These are phyloP conservation scores for Solanum rostratum DNA, from an alignment of 257 asterid species.

Conservation along the genomic window DNA sequence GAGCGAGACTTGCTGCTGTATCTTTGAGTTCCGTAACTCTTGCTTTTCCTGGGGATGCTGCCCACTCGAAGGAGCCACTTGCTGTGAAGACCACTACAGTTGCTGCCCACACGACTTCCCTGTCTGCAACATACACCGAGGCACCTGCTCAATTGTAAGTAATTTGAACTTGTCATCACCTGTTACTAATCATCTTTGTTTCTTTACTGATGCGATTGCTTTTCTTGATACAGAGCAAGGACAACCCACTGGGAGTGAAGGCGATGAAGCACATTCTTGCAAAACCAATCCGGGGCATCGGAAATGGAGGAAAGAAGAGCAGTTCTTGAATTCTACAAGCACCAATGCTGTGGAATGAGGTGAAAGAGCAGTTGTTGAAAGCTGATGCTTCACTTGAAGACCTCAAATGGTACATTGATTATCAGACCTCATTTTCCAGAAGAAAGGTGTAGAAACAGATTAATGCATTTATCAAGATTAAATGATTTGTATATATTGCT, in stretches of 20 bases:
- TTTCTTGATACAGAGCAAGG: slow-evolving; percentile 37
- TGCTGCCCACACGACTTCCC: slow-evolving; percentile 66
- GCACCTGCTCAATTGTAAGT: slow-evolving; percentile 47
- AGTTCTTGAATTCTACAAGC: slow-evolving; percentile 16
- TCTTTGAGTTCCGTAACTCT: slow-evolving; percentile 14
- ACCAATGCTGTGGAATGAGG: background rate
- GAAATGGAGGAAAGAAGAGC: slow-evolving; percentile 23
- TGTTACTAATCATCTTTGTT: background rate
- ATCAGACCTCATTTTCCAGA: background rate
- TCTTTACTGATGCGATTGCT: background rate
- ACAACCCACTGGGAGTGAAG: slow-evolving; percentile 62
- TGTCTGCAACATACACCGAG: slow-evolving; percentile 34
- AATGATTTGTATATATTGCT: background rate
- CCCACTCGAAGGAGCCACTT: slow-evolving; percentile 47
- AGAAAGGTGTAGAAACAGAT: background rate
- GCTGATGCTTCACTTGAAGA: background rate
- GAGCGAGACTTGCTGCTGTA: slow-evolving; percentile 50
- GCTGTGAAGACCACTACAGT: slow-evolving; percentile 60
- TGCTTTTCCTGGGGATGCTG: slow-evolving; percentile 69
- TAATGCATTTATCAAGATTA: background rate
- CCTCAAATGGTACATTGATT: background rate
- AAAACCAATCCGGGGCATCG: slow-evolving; percentile 25
- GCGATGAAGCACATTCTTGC: slow-evolving; percentile 59
- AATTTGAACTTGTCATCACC: background rate
- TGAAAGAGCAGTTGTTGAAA: background rate